Conservation (phyloP, 2,329 filamentous ascomycete genomes). For the Epichloe coenophiala region DNA sequence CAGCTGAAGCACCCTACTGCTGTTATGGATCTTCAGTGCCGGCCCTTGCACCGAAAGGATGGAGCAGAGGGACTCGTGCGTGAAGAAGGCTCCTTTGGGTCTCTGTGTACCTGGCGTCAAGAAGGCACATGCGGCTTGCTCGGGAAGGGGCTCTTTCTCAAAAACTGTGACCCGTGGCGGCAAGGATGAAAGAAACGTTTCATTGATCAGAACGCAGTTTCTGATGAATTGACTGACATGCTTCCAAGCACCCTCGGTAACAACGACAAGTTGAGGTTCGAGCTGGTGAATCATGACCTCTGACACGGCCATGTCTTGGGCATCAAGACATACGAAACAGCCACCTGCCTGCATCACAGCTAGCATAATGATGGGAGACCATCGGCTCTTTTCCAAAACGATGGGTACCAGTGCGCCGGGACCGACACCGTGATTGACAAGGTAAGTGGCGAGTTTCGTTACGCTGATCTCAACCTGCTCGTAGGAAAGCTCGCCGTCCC, state of each 20-base stretch:
- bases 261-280: slow-evolving; percentile 29
- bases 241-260: slow-evolving; percentile 27
- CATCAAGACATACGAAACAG: slow-evolving; percentile 36
- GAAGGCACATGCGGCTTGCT: slow-evolving; percentile 45
- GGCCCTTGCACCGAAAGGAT: slow-evolving; percentile 36
- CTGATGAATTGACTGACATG: slow-evolving; percentile 26
- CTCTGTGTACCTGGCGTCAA: slow-evolving; percentile 38
- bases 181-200: slow-evolving; percentile 25
- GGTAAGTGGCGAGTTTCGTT: slow-evolving; percentile 25
- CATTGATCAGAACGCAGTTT: slow-evolving; percentile 28
- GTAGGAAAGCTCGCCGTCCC: slow-evolving; percentile 32
- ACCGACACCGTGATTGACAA: slow-evolving; percentile 36
- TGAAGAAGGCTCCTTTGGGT: slow-evolving; percentile 48
- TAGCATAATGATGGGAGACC: slow-evolving; percentile 56
- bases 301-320: slow-evolving; percentile 27
- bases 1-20: slow-evolving; percentile 43
- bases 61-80: slow-evolving; percentile 44
- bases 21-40: slow-evolving; percentile 32
- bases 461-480: slow-evolving; percentile 24
- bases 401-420: slow-evolving; percentile 48
- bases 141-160: slow-evolving; percentile 21
- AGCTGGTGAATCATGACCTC: slow-evolving; percentile 29
- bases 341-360: slow-evolving; percentile 49
- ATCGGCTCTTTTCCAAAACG: slow-evolving; percentile 54
- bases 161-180: slow-evolving; percentile 16